Conservation (phyloP, 768 basidiomycete species). For the Trametes sanguinea region DNA sequence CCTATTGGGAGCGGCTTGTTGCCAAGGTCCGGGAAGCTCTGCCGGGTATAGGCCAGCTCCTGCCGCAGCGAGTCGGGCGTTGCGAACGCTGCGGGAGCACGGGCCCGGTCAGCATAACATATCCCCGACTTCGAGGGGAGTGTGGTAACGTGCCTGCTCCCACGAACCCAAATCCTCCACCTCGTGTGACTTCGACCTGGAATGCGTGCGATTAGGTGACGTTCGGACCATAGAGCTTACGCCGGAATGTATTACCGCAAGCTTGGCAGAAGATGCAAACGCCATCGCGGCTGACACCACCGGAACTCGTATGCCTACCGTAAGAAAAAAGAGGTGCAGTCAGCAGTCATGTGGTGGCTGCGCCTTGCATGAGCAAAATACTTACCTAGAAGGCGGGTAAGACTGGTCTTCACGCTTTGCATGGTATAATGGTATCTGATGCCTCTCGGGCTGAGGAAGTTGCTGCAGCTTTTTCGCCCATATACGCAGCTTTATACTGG, state of each 20-base stretch:
- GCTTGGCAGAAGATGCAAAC: slow-evolving; percentile 59
- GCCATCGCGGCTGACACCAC: slow-evolving; percentile 73
- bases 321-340: not conserved
- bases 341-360: not conserved
- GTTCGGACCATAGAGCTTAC: not conserved
- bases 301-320: slow-evolving; percentile 56
- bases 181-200: slow-evolving; percentile 57
- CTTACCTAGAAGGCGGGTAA: slow-evolving; percentile 56
- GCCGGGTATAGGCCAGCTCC: slow-evolving; percentile 58
- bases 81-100: slow-evolving; percentile 45
- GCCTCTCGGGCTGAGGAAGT: not conserved
- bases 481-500: not conserved
- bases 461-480: not conserved
- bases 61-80: slow-evolving; percentile 44
- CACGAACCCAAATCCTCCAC: slow-evolving; percentile 77
- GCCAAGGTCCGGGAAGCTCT: slow-evolving; percentile 24
- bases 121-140: not conserved
- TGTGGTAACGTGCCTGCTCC: slow-evolving; percentile 50
- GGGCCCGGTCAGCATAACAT: not conserved
- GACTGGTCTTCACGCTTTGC: slow-evolving; percentile 39
- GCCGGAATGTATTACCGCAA: slow-evolving; percentile 24
- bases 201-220: slow-evolving; percentile 34
- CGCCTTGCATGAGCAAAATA: not conserved
- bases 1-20: slow-evolving; percentile 55
- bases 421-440: slow-evolving; percentile 29